Percentiles rank a stretch among this genome's conserved stretches.
These are phyloP conservation scores for Globisporangium nagaii DNA, from an alignment of 352 stramenopile species.

Conservation along the genomic window DNA sequence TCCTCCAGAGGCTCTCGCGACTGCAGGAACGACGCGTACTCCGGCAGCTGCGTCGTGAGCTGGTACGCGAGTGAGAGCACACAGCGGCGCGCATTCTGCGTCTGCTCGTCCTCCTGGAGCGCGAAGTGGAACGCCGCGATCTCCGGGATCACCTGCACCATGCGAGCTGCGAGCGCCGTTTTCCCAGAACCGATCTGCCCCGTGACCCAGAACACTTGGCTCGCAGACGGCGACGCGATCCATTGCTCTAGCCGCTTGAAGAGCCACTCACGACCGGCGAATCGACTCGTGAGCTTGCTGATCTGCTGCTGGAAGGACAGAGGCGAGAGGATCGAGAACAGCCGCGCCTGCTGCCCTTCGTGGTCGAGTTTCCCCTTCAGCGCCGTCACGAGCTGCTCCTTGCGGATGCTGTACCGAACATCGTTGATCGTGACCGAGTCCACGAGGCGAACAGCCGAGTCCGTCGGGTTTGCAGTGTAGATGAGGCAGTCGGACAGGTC, in stretches of 20 bases:
- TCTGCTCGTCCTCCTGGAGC: slow-evolving; percentile 69
- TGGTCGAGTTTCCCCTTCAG: slow-evolving; percentile 63
- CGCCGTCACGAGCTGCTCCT: slow-evolving; percentile 48
- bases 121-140: slow-evolving; percentile 74
- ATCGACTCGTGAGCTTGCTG: slow-evolving; percentile 59
- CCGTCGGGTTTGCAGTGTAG: slow-evolving; percentile 17
- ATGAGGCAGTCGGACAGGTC: slow-evolving; percentile 67
- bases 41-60: slow-evolving; percentile 64
- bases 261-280: slow-evolving; percentile 58
- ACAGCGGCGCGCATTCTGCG: slow-evolving; percentile 54
- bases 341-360: slow-evolving; percentile 60
- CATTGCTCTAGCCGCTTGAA: slow-evolving; percentile 42
- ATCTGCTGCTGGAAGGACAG: slow-evolving; percentile 76
- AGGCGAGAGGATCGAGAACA: slow-evolving; percentile 59
- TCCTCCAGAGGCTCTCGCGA: slow-evolving; percentile 67
- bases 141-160: slow-evolving; percentile 64
- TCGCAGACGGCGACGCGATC: slow-evolving; percentile 26
- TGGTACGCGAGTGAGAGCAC: slow-evolving; percentile 70
- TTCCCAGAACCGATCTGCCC: slow-evolving; percentile 70
- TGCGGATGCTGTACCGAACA: slow-evolving; percentile 42
- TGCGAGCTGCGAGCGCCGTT: slow-evolving; percentile 50
- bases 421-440: slow-evolving; percentile 31
- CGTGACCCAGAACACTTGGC: slow-evolving; percentile 65
- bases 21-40: slow-evolving; percentile 63
- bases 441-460: slow-evolving; percentile 5